Percentiles rank a stretch among this genome's conserved stretches.
Conservation (phyloP, 495 filamentous ascomycete species). For the Cenococcum geophilum region DNA sequence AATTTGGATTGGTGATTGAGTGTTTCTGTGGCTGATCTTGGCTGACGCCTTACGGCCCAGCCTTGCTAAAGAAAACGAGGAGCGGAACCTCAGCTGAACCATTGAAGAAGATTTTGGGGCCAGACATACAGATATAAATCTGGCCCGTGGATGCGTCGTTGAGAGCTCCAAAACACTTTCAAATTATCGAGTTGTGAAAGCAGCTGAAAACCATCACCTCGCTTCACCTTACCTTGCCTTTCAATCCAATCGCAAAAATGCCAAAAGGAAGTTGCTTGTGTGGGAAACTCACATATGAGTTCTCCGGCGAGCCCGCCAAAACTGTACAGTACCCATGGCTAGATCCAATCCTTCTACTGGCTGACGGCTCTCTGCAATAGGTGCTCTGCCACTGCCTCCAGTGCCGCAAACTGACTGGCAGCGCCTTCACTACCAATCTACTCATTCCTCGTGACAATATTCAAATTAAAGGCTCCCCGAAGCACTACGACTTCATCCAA, state of each 20-base stretch:
- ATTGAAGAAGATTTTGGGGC: neutral
- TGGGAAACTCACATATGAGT: slow-evolving; percentile 19
- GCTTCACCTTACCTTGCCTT: no score
- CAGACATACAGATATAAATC: neutral
- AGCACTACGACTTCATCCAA: slow-evolving; percentile 18
- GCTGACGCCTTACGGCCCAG: no score
- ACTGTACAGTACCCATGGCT: slow-evolving; percentile 8
- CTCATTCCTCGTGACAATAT: slow-evolving; percentile 14
- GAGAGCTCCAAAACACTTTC: neutral
- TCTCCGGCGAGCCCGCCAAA: slow-evolving; percentile 10
- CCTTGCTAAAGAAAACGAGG: neutral
- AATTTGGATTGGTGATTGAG: no score
- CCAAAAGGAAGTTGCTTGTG: slow-evolving; percentile 21
- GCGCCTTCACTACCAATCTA: slow-evolving; percentile 22
- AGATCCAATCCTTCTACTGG: neutral
- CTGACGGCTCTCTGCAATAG: slow-evolving; percentile 12
- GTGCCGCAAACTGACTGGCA: slow-evolving; percentile 19
- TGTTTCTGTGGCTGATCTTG: no score
- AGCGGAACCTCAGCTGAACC: neutral
- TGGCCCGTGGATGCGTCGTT: neutral
- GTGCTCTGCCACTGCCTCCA: slow-evolving; percentile 29
- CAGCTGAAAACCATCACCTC: no score
- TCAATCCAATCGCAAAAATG: slow-evolving; percentile 8
- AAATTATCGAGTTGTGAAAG: neutral
- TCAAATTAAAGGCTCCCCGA: slow-evolving; percentile 3